These are phyloP conservation scores for Lecanicillium sp. DNA, from an alignment of 2,329 filamentous ascomycete genomes.

Conservation along the genomic window DNA sequence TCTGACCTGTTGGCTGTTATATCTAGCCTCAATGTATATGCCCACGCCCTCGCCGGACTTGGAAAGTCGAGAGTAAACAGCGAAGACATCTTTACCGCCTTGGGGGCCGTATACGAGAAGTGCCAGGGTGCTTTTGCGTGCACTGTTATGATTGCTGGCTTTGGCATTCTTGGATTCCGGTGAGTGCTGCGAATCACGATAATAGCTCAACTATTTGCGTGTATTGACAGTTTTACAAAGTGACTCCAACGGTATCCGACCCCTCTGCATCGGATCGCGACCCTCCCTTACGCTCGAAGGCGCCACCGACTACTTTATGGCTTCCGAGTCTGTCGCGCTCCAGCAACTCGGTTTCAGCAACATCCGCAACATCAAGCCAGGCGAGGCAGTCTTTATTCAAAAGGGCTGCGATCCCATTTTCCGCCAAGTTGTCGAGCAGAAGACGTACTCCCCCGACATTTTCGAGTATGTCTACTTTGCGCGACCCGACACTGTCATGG, in stretches of 20 bases:
- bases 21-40: conserved; percentile 68
- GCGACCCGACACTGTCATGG: conserved; percentile 72
- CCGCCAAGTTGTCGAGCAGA: conserved; percentile 60
- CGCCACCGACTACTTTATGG: conserved; percentile 79
- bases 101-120: conserved; percentile 62
- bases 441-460: conserved; percentile 66
- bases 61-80: conserved; percentile 74
- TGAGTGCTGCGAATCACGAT: too few relatives aligned
- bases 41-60: conserved; percentile 70
- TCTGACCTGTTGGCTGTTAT: conserved; percentile 2
- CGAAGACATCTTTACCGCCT: conserved; percentile 65
- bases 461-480: conserved; percentile 88
- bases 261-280: conserved; percentile 69
- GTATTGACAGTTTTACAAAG: too few relatives aligned
- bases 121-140: conserved; percentile 74
- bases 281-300: conserved; percentile 53
- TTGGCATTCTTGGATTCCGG: conserved; percentile 71
- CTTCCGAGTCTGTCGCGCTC: conserved; percentile 79
- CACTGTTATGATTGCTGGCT: conserved; percentile 74
- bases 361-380: conserved; percentile 70
- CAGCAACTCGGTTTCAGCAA: conserved; percentile 71
- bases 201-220: too few relatives aligned
- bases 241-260: conserved; percentile 61
- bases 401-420: conserved; percentile 70
- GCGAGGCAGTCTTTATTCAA: conserved; percentile 76